Conservation (phyloP, 306 rosid species). For the Rosa rugosa region DNA sequence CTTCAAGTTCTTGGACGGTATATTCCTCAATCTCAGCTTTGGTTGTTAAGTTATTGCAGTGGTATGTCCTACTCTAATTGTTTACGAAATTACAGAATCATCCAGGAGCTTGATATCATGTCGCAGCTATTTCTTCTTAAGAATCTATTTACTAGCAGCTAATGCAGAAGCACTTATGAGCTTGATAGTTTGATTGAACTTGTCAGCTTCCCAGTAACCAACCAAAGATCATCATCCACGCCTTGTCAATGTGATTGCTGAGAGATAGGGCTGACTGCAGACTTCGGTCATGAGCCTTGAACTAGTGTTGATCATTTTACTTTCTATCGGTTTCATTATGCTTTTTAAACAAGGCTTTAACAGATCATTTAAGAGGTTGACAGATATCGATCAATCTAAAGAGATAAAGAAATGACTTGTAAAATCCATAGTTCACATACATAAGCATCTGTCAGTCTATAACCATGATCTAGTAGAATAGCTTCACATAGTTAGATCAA, state of each 20-base stretch:
- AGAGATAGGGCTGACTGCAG: neutral
- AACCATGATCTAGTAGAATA: neutral
- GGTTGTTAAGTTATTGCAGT: too few relatives aligned
- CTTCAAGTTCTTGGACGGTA: too few relatives aligned
- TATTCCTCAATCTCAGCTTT: too few relatives aligned
- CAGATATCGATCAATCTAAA: neutral
- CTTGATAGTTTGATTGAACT: too few relatives aligned
- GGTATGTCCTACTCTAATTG: too few relatives aligned
- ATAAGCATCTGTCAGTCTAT: neutral
- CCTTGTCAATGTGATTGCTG: too few relatives aligned
- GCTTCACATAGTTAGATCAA: conserved; percentile 3
- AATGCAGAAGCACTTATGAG: neutral
- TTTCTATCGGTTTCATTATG: neutral
- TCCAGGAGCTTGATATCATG: neutral
- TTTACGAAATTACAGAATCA: too few relatives aligned
- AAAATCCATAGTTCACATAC: neutral
- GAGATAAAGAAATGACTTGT: neutral
- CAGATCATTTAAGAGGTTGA: neutral
- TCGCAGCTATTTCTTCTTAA: neutral
- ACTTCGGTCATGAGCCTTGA: neutral
- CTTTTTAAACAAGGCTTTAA: neutral
- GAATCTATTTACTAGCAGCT: neutral
- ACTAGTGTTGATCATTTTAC: neutral
- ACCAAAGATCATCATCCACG: too few relatives aligned
- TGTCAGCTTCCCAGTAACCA: too few relatives aligned